phyloP scores from a whole-genome alignment of 805 yeast species.

The Candida saitoana region DNA sequence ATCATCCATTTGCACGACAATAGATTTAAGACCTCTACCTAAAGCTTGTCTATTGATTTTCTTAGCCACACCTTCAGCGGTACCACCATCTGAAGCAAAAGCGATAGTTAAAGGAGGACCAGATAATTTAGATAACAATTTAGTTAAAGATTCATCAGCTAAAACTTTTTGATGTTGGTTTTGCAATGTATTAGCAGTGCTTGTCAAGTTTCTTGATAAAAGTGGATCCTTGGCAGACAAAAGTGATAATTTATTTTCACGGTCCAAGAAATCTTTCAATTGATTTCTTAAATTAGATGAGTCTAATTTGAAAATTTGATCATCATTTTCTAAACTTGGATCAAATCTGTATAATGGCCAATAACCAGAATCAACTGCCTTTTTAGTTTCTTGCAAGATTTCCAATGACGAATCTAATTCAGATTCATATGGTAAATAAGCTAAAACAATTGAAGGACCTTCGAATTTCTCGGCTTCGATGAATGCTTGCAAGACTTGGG shows the following conservation, averaged over 20 bases:
- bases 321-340: conserved; percentile 51
- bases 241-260: conserved; percentile 83
- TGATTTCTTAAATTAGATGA: conserved; percentile 77
- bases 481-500: conserved; percentile 85
- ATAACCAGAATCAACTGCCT: conserved; percentile 88
- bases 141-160: conserved; percentile 74
- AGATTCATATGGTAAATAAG: conserved; percentile 72
- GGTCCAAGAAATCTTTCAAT: conserved; percentile 73
- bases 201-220: conserved; percentile 67
- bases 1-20: conserved; percentile 68
- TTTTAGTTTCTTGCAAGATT: conserved; percentile 80
- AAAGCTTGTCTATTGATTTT: conserved; percentile 74
- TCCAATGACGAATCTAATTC: conserved; percentile 68
- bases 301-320: conserved; percentile 72
- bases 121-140: conserved; percentile 76
- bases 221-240: conserved; percentile 68
- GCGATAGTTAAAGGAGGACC: conserved; percentile 90
- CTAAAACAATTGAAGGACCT: conserved; percentile 90
- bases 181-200: conserved; percentile 56
- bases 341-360: conserved; percentile 93
- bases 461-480: conserved; percentile 83
- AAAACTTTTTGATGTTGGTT: conserved; percentile 56
- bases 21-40: conserved; percentile 70
- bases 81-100: conserved; percentile 91
- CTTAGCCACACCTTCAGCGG: conserved; percentile 77